Evolutionary conservation across 148 eudicot species (phyloP).

Genomic region (Amaranthus cruentus): DNA sequence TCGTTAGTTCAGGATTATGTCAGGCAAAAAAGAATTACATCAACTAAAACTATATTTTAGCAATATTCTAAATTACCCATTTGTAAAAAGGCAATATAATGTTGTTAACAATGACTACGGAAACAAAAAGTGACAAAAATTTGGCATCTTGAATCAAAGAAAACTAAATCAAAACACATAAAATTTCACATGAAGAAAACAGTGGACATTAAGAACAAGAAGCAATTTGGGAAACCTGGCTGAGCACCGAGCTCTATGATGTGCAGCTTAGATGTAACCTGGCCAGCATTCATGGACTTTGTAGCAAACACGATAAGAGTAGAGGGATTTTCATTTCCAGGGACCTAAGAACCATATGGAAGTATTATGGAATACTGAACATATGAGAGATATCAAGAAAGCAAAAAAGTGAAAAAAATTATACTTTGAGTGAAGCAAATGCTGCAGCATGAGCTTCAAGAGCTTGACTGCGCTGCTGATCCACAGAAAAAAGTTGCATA

Average conservation of each 20-base stretch:
- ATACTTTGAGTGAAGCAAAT: conserved; percentile 76
- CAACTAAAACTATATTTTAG: not conserved
- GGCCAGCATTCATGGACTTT: conserved; percentile 86
- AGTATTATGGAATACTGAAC: not conserved
- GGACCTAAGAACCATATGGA: conserved; percentile 37
- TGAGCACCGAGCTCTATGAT: conserved; percentile 98
- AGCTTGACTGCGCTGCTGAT: conserved; percentile 98
- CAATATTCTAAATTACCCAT: not conserved
- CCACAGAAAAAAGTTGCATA: conserved; percentile 95
- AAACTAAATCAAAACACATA: not conserved
- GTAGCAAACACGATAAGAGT: conserved; percentile 89
- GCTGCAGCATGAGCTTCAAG: conserved; percentile 99
- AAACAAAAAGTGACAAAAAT: not conserved
- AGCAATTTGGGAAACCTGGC: conserved; percentile 46
- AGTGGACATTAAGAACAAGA: not conserved
- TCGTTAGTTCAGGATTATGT: not conserved
- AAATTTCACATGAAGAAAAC: not conserved
- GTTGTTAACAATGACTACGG: not conserved
- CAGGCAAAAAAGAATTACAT: not conserved
- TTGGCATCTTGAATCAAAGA: not conserved
- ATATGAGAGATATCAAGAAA: conserved; percentile 6
- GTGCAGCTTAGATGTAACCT: conserved; percentile 80
- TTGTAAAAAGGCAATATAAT: too few species aligned
- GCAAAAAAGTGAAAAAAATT: conserved; percentile 17
- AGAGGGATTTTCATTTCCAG: conserved; percentile 89